Base-by-base conservation (phyloP, 352 stramenopile genomes). In the Globisporangium nunn region DNA sequence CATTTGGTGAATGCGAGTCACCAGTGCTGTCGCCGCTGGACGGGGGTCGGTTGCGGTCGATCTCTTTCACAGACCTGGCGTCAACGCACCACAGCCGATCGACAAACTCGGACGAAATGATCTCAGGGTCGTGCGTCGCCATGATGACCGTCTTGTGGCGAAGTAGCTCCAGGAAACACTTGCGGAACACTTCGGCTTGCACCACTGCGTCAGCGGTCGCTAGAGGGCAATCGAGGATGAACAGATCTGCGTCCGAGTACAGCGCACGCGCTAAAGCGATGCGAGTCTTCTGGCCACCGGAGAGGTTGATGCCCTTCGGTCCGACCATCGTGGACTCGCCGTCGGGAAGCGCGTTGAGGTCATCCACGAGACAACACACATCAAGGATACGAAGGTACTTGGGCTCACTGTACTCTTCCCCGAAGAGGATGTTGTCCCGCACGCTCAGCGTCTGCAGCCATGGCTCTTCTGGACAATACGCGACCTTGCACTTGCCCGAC, bases 371-470 rank as follows among this genome's bases (percentile, higher is more conserved):
- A 29, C 73, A 75, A 28, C 72, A 84, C 15, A 61, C 69, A 33
- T 81, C 70, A n/a, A 85, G 44, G 1, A 82, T 68, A 5, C 65
- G 54, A 52, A 55, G 54, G 45, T 87, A 84, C 54, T 75, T 78
- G 14, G 40, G 23, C 52, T 71, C 66, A 50, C 80, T 56, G 40
- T 70, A 90, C 5, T 54, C 55, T 28, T 76, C 70, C 15, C 91
- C 89, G 67, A 98, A 98, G 12, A 98, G 66, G 52, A 98, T 93
- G 67, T 98, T 98, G 37, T 97, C 86, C 6, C 73, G 72, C 1
- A 99, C 64, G 7, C 86, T 96, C 23, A 87, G 90, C 65, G 98
- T 98, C 65, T 98, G 81, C 39, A 99, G 96, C 74, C 96, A 98
- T 30, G 91, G 78, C 43, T 89, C 76, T 61, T 98, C 87, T 11